Conservation (phyloP, 768 basidiomycete genomes). For the Coprinellus aureogranulatus region DNA sequence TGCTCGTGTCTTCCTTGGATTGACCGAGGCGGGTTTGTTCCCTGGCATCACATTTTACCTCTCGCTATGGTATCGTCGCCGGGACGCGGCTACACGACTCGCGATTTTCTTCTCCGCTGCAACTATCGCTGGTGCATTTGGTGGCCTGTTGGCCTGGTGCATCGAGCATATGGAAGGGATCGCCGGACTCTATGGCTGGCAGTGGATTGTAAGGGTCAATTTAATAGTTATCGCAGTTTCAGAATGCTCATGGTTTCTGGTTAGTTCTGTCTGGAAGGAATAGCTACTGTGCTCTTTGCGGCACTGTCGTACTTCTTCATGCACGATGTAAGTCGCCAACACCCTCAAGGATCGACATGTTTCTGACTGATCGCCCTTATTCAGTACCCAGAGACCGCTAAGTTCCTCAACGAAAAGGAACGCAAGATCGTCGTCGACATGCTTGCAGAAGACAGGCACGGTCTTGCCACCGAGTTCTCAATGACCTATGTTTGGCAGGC, state of each 20-base stretch:
- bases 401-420: constrained; percentile 49
- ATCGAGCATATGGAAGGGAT: constrained; percentile 45
- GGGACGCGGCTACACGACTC: constrained; percentile 56
- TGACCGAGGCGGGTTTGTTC: constrained; percentile 39
- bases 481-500: constrained; percentile 49
- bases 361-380: too few relatives aligned
- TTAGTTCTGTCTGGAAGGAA: constrained; percentile 48
- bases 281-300: constrained; percentile 43
- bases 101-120: constrained; percentile 66
- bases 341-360: not conserved
- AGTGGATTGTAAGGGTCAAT: constrained; percentile 42
- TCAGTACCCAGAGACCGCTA: constrained; percentile 58
- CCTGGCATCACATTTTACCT: constrained; percentile 44
- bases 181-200: constrained; percentile 41
- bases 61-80: constrained; percentile 59
- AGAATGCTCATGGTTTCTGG: not conserved
- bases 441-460: constrained; percentile 44
- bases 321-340: constrained; percentile 41
- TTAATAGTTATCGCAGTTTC: not conserved
- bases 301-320: constrained; percentile 48
- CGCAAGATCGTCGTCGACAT: constrained; percentile 35
- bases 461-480: constrained; percentile 44
- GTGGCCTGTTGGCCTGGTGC: constrained; percentile 45
- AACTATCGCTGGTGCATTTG: constrained; percentile 46
- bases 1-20: constrained; percentile 38